These are phyloP conservation scores for Senna siamea DNA, from an alignment of 306 rosid genomes.

Conservation along the genomic window DNA sequence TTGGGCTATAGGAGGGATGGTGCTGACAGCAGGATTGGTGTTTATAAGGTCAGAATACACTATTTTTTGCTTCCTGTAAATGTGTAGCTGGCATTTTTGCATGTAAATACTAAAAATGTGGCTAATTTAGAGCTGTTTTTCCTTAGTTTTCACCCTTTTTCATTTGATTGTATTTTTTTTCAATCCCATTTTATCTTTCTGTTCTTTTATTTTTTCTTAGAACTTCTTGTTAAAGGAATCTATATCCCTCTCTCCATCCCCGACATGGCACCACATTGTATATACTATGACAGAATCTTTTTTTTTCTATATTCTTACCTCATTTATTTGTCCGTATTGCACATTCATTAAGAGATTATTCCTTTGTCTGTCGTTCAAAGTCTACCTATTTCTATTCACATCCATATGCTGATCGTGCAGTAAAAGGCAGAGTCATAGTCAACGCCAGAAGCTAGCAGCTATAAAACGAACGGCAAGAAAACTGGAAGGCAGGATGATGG, in stretches of 20 bases:
- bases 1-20: conserved; percentile 98
- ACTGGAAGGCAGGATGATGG: conserved; percentile 61
- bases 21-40: conserved; percentile 82
- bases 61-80: conserved; percentile 25
- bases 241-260: not conserved
- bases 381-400: not conserved
- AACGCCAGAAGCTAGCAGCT: conserved; percentile 73
- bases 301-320: not conserved
- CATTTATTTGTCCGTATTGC: conserved; percentile 7
- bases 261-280: conserved; percentile 20
- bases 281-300: not conserved
- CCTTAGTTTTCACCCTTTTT: not conserved
- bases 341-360: conserved; percentile 20
- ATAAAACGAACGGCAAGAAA: conserved; percentile 68
- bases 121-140: conserved; percentile 4
- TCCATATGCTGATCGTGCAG: conserved; percentile 39
- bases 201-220: not conserved
- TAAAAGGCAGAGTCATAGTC: conserved; percentile 58
- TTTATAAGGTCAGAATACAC: conserved; percentile 63
- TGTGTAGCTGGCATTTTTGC: conserved; percentile 19
- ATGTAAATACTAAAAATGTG: conserved; percentile 6
- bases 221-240: not conserved
- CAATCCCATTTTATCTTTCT: conserved; percentile 10
- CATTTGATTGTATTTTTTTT: conserved; percentile 4
- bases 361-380: conserved; percentile 20